Evolutionary conservation across 1,139 yeast genomes (phyloP).

Genomic region (Schwanniomyces etchellsii): DNA sequence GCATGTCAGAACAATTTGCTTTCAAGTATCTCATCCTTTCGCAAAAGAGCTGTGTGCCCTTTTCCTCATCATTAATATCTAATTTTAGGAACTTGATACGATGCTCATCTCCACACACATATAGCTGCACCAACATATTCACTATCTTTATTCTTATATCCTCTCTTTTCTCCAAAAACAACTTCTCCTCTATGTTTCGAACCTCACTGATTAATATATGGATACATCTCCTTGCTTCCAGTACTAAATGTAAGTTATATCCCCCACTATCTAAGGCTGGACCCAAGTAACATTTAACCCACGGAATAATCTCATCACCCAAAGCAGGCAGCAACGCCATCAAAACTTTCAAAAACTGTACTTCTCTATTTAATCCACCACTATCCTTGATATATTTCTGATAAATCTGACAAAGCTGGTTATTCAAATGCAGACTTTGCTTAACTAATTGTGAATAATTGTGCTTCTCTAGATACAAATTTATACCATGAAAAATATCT

Average conservation of each 20-base stretch:
- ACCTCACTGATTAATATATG: conserved; percentile 18
- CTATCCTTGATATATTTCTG: conserved; percentile 28
- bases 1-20: conserved; percentile 34
- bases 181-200: conserved; percentile 1
- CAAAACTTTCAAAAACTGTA: conserved; percentile 43
- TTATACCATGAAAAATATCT: conserved; percentile 14
- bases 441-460: conserved; percentile 29
- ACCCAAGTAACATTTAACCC: conserved; percentile 49
- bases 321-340: conserved; percentile 33
- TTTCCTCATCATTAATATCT: conserved; percentile 13
- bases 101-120: conserved; percentile 17
- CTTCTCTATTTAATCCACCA: conserved; percentile 29
- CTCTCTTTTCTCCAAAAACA: conserved; percentile 16
- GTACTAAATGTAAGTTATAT: conserved; percentile 33
- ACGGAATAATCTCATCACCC: conserved; percentile 35
- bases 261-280: conserved; percentile 65
- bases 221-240: conserved; percentile 38
- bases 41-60: conserved; percentile 26
- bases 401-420: conserved; percentile 44
- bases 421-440: conserved; percentile 38
- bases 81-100: conserved; percentile 14
- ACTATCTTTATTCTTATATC: conserved; percentile 21
- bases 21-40: conserved; percentile 48
- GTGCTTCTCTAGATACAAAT: conserved; percentile 31
- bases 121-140: conserved; percentile 24